Base-by-base conservation (phyloP, 2,329 filamentous ascomycete species). In the Fusarium burgessii region DNA sequence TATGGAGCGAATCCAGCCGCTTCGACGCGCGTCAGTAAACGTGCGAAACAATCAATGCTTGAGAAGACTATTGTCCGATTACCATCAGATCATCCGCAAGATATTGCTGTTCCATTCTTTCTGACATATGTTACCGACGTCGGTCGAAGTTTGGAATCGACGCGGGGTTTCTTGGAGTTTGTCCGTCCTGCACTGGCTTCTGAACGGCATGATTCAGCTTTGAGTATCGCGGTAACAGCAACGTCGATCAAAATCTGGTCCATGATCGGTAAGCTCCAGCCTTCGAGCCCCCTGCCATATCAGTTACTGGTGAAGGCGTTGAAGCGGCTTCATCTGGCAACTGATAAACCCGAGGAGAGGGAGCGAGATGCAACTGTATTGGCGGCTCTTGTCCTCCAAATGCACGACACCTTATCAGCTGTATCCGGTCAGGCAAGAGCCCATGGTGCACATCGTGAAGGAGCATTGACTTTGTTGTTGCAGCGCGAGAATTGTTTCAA, bases 151-250 rank as follows among this genome's bases (percentile, higher is more conserved):
- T 8, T 73, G 33, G 59, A 70, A 9, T 72, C 70, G 0, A 65
- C 70, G 1, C 43, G 70, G 17, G 70, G 70, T 0, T 70, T 73
- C 35, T 8, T 73, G 4, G 70, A 72, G 17, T 58, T 73, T 40
- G 46, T 73, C 3, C 66, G 62, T 0, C 70, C 66, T 2, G 62
- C 50, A 3, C 54, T 72, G 2, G 58, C 32, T 0, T 12, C 38
- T 0, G 58, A 72, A 17, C 11, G 15, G 5, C 46, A 41, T 2
- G 38, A 62, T 4, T 72, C 70, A 2, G 62, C 69, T 6, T 40
- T 72, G 3, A 60, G 9, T 2, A 15, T 35, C 2, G 62, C 70
- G 4, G 61, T 72, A 3, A 42, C 36, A 7, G 70, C 57, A 8
- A 52, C 47, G 2, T 43, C 70, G 0, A 46, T 52, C 12, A 60